Conservation (phyloP, 2,329 filamentous ascomycete species). For the Fusarium torulosum region DNA sequence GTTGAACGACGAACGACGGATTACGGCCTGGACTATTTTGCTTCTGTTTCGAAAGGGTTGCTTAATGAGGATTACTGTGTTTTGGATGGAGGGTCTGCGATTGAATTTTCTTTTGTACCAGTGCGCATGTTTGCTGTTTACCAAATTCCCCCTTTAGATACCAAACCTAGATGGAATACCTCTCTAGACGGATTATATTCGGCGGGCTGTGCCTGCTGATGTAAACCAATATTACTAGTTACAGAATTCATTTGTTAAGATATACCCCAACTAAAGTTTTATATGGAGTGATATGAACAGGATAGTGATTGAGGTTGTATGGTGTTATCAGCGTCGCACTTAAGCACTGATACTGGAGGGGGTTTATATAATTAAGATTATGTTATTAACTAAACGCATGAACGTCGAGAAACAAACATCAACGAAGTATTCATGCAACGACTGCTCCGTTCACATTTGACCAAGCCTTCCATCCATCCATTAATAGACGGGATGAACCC, state of each 20-base stretch:
- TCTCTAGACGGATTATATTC: slow-evolving; percentile 34
- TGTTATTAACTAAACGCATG: too few species aligned
- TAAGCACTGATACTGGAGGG: neutral
- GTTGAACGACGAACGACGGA: slow-evolving; percentile 18
- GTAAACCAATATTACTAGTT: slow-evolving; percentile 30
- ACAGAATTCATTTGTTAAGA: slow-evolving; percentile 19
- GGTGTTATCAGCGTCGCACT: neutral
- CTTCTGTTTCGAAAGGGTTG: neutral
- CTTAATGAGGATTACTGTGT: neutral
- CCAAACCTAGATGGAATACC: slow-evolving; percentile 40
- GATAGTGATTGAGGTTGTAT: neutral
- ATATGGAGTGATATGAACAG: neutral
- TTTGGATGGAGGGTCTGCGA: slow-evolving; percentile 20
- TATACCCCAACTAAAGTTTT: neutral
- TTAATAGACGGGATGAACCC: too few species aligned
- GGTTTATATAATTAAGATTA: too few species aligned
- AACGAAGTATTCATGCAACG: too few species aligned
- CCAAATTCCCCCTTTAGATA: slow-evolving; percentile 41
- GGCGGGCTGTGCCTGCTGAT: slow-evolving; percentile 33
- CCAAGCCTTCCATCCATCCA: too few species aligned
- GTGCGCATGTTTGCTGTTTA: slow-evolving; percentile 27
- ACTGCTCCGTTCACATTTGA: too few species aligned
- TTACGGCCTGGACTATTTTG: slow-evolving; percentile 23
- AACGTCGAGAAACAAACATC: too few species aligned
- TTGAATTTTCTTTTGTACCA: slow-evolving; percentile 15